Base-by-base conservation (phyloP, 2,329 filamentous ascomycete species). In the Beauveria rudraprayagi region DNA sequence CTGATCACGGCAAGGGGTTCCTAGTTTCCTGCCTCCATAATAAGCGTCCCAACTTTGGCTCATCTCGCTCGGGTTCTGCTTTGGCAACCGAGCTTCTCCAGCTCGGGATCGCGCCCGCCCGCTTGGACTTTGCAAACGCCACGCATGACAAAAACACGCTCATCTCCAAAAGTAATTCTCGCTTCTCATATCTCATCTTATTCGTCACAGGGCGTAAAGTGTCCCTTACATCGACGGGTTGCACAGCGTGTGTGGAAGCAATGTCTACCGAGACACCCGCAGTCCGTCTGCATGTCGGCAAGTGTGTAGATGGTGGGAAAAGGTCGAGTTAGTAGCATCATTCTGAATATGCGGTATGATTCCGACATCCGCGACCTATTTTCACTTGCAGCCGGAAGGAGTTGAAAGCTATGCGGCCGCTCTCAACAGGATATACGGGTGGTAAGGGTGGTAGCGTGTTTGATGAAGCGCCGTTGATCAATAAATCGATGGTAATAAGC, bases 51-150 rank as follows among this genome's bases (percentile, higher is more conserved):
- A 37, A 26, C 24, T 52, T 43, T 59, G 30, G 46, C 17, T 28
- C 30, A 22, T 59, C 48, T 30, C 34, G 34, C 34, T 34, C 41
- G 8, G 43, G 28, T 59, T 34, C 48, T 51, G 47, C 56, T 43
- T 51, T 43, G 40, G 48, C 37, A 48, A 59, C 26, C 37, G 37
- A 43, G 56, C 24, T 30, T 43, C 30, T 59, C 48, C 22, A 59
- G 40, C 56, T 59, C 56, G 17, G 53, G 56, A 53, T 59, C 56
- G 56, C 48, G 56, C 48, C 48, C 37, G 48, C 56, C 34, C 56
- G 47, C 56, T 59, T 53, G 40, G 47, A 52, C 56, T 22, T 22
- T 22, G 22, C 47, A 52, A 52, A 22, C n/a, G 47, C 11, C 48
- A 34, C 37, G 56, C 56, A 59, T 59, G 37, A 53, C 26, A 7